phyloP scores from a whole-genome alignment of 2,329 filamentous ascomycete species.

The Beauveria scarabaeidicola region DNA sequence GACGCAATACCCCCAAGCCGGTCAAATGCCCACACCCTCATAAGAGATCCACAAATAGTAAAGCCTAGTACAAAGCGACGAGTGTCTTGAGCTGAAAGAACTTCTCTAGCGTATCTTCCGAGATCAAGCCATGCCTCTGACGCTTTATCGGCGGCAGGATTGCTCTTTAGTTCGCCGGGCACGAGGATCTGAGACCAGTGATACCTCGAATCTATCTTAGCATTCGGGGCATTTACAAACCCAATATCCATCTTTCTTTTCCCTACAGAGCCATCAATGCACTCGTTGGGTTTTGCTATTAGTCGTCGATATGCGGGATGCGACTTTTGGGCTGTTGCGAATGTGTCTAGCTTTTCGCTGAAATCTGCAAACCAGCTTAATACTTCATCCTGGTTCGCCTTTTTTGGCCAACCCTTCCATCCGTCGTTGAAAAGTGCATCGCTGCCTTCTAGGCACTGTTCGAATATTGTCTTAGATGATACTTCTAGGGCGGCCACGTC shows the following conservation, averaged over 20 bases:
- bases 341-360: not conserved
- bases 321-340: not conserved
- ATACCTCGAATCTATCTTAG: slow-evolving; percentile 15
- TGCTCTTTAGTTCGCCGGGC: slow-evolving; percentile 38
- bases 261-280: not conserved
- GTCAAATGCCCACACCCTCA: slow-evolving; percentile 40
- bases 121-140: slow-evolving; percentile 31
- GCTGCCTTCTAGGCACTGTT: not conserved
- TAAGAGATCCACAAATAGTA: slow-evolving; percentile 35
- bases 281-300: not conserved
- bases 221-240: slow-evolving; percentile 23
- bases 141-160: slow-evolving; percentile 28
- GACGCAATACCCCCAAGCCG: slow-evolving; percentile 36
- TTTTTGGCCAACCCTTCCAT: not conserved
- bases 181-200: slow-evolving; percentile 36
- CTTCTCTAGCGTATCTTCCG: slow-evolving; percentile 35
- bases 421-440: not conserved
- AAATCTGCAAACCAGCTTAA: not conserved
- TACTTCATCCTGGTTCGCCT: not conserved
- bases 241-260: slow-evolving; percentile 19
- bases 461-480: not conserved
- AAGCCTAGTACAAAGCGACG: slow-evolving; percentile 39
- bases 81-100: slow-evolving; percentile 32
- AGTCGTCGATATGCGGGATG: not conserved
- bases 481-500: not conserved